phyloP scores from a whole-genome alignment of 2,329 filamentous ascomycete genomes.

The Stagonosporopsis chrysanthemi region DNA sequence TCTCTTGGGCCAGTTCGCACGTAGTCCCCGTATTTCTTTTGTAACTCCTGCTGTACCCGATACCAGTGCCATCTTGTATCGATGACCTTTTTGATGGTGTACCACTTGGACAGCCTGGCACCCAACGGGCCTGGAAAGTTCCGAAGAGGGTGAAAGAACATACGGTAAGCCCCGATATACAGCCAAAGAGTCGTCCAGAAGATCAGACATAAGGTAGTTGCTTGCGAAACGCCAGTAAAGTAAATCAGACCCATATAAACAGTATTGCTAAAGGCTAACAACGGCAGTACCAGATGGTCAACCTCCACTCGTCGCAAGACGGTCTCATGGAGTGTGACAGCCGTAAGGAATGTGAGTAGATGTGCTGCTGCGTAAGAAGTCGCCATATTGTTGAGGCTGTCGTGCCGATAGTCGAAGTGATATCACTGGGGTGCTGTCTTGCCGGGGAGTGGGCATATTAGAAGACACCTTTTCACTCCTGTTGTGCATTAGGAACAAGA shows the following conservation, averaged over 20 bases:
- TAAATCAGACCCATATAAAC: constrained; percentile 22
- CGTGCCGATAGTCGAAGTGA: background rate
- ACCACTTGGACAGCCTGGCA: constrained; percentile 36
- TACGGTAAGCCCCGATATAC: constrained; percentile 33
- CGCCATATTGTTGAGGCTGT: background rate
- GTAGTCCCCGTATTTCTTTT: constrained; percentile 35
- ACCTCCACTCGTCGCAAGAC: constrained; percentile 28
- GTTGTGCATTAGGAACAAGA: background rate
- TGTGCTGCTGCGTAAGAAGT: background rate
- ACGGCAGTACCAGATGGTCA: constrained; percentile 25
- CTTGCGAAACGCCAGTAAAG: constrained; percentile 15
- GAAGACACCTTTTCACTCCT: background rate
- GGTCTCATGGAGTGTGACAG: constrained; percentile 24
- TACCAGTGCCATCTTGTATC: constrained; percentile 27
- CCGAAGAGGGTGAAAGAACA: constrained; percentile 35
- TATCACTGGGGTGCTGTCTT: background rate
- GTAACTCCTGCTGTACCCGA: constrained; percentile 28
- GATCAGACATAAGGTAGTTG: constrained; percentile 15
- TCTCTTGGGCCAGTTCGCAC: constrained; percentile 38
- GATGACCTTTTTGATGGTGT: constrained; percentile 28
- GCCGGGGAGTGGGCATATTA: background rate
- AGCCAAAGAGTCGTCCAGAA: constrained; percentile 32
- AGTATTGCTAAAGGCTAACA: constrained; percentile 17
- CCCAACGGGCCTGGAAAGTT: constrained; percentile 31
- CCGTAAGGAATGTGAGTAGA: constrained; percentile 18